phyloP scores from a whole-genome alignment of 164 flowering plant species.

The Sedum album region DNA sequence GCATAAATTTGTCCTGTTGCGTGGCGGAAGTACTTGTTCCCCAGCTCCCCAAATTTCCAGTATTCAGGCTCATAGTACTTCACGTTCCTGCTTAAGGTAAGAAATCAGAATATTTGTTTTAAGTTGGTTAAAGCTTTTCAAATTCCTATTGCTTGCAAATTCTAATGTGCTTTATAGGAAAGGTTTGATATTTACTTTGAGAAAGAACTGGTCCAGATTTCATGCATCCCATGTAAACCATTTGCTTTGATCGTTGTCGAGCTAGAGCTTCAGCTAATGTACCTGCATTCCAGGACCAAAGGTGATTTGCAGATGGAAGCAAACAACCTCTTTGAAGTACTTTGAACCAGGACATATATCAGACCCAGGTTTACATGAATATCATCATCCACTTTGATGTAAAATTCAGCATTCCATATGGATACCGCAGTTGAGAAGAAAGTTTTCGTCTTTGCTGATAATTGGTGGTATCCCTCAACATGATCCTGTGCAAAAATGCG shows the following conservation, averaged over 20 bases:
- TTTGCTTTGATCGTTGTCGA: slow-evolving; percentile 38
- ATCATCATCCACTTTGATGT: slow-evolving; percentile 82
- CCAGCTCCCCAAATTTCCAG: slow-evolving; percentile 91
- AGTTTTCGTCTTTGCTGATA: slow-evolving; percentile 66
- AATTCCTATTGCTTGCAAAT: not conserved
- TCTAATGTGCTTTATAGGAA: not conserved
- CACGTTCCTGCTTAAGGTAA: slow-evolving; percentile 39
- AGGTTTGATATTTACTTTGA: slow-evolving; percentile 43
- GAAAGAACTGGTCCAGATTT: slow-evolving; percentile 89
- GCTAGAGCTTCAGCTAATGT: slow-evolving; percentile 42
- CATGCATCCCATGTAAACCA: slow-evolving; percentile 83
- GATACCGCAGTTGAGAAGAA: slow-evolving; percentile 61
- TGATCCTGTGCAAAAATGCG: slow-evolving; percentile 22
- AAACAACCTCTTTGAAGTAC: not conserved
- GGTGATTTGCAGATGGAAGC: not conserved
- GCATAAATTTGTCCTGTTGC: slow-evolving; percentile 95
- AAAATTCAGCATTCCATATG: slow-evolving; percentile 82
- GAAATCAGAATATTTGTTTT: not conserved
- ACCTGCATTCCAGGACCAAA: slow-evolving; percentile 25
- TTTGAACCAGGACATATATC: not conserved
- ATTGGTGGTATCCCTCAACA: slow-evolving; percentile 75
- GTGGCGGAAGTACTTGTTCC: slow-evolving; percentile 85
- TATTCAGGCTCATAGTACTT: slow-evolving; percentile 81
- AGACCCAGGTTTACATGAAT: slow-evolving; percentile 35
- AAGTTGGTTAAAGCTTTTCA: not conserved